These are phyloP conservation scores for Marasmius sp. DNA, from an alignment of 1,284 basidiomycete species.

Conservation along the genomic window DNA sequence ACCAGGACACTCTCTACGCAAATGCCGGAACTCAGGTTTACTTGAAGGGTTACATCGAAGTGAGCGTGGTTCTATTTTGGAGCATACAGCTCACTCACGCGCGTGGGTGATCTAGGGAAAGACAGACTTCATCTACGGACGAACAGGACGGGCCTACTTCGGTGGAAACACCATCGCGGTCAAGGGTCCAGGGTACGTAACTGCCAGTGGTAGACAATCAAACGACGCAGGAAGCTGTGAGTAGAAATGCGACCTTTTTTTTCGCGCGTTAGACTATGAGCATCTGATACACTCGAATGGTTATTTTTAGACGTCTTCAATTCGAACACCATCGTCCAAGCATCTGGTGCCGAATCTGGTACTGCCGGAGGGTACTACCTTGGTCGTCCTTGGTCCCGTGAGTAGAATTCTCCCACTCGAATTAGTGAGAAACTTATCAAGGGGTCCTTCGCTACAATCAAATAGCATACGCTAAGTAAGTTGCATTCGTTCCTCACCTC, in stretches of 20 bases:
- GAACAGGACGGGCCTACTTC: conserved; percentile 41
- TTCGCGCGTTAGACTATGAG: not conserved
- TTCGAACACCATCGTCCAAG: conserved; percentile 46
- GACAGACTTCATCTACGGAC: conserved; percentile 55
- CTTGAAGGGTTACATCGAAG: conserved; percentile 47
- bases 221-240: conserved; percentile 49
- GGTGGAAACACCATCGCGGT: conserved; percentile 46
- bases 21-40: conserved; percentile 52
- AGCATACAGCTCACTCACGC: not conserved
- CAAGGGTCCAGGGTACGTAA: conserved; percentile 44
- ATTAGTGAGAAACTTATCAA: not conserved
- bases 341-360: conserved; percentile 38
- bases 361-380: conserved; percentile 41
- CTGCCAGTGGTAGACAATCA: conserved; percentile 49
- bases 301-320: conserved; percentile 42
- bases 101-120: conserved; percentile 37
- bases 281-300: not conserved
- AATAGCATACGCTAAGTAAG: conserved; percentile 26
- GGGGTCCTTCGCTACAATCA: not conserved
- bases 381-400: conserved; percentile 46
- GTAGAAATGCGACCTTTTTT: conserved; percentile 7
- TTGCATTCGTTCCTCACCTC: conserved; percentile 15
- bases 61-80: conserved; percentile 12
- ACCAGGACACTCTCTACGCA: conserved; percentile 44
- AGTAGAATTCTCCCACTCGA: not conserved